Conservation (phyloP, 2,329 filamentous ascomycete species). For the Venturia effusa region DNA sequence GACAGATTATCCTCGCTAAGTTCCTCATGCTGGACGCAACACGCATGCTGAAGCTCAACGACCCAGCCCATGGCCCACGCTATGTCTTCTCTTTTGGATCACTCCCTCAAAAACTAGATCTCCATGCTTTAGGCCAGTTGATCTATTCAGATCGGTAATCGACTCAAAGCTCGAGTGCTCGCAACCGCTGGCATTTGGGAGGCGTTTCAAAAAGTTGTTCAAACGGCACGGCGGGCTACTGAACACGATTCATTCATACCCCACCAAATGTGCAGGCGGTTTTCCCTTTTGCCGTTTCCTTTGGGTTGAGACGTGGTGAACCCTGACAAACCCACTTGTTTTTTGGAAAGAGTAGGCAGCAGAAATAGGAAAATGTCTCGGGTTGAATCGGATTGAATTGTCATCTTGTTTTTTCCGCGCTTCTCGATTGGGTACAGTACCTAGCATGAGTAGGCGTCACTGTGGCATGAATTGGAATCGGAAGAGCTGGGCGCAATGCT, state of each 20-base stretch:
- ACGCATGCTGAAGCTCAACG: background rate
- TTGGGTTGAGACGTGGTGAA: background rate
- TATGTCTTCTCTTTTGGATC: background rate
- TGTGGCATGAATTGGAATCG: background rate
- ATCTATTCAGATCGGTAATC: background rate
- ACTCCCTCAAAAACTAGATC: background rate
- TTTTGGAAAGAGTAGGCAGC: conserved; percentile 2
- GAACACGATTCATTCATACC: background rate
- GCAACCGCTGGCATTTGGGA: background rate
- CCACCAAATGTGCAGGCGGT: background rate
- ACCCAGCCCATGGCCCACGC: background rate
- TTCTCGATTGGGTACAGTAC: background rate
- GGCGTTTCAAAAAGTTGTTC: background rate
- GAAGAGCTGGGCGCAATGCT: background rate
- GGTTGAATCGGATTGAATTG: background rate
- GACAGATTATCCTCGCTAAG: background rate
- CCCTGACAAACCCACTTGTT: background rate
- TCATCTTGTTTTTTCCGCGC: background rate
- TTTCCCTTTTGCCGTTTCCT: background rate
- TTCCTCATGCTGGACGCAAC: background rate
- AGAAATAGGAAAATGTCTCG: background rate
- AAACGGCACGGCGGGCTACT: background rate
- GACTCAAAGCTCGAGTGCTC: background rate
- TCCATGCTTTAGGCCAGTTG: no score
- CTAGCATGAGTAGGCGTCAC: background rate